A percentile compares a stretch with the other conserved stretches of the same genome.
These are phyloP conservation scores for Galerina sulciceps DNA, from an alignment of 768 basidiomycete genomes.

Conservation along the genomic window DNA sequence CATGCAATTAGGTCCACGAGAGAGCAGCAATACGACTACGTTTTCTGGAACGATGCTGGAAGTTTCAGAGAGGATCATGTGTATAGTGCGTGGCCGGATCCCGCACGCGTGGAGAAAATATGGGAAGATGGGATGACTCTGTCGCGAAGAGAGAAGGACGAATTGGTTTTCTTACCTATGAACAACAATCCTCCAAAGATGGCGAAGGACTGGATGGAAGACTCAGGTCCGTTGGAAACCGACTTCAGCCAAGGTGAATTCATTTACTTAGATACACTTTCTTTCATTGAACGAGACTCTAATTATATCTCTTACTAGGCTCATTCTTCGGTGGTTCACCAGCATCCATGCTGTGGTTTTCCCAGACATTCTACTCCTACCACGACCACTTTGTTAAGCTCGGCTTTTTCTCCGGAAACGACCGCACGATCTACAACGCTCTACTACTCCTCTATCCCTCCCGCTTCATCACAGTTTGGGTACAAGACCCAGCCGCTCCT, in stretches of 20 bases:
- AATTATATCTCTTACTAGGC: constrained; percentile 29
- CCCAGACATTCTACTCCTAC: constrained; percentile 48
- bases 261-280: not conserved
- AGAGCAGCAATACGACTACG: constrained; percentile 48
- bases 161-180: constrained; percentile 53
- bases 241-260: constrained; percentile 54
- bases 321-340: constrained; percentile 61
- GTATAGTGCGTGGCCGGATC: constrained; percentile 52
- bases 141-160: constrained; percentile 37
- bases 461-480: constrained; percentile 49
- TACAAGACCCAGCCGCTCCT: constrained; percentile 29
- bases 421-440: constrained; percentile 26
- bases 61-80: constrained; percentile 48
- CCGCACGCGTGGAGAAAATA: constrained; percentile 39
- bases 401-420: constrained; percentile 52
- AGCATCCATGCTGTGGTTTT: constrained; percentile 48
- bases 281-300: not conserved
- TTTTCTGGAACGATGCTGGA: constrained; percentile 62
- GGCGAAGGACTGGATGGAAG: constrained; percentile 43
- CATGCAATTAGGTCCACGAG: constrained; percentile 37
- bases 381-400: constrained; percentile 53
- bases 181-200: constrained; percentile 33
- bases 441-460: constrained; percentile 40
- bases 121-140: constrained; percentile 38
- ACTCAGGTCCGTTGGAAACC: constrained; percentile 51